Percentiles rank a stretch among this genome's conserved stretches.
Evolutionary conservation across 345 rosid species (phyloP).

Genomic region (Salix dunnii): DNA sequence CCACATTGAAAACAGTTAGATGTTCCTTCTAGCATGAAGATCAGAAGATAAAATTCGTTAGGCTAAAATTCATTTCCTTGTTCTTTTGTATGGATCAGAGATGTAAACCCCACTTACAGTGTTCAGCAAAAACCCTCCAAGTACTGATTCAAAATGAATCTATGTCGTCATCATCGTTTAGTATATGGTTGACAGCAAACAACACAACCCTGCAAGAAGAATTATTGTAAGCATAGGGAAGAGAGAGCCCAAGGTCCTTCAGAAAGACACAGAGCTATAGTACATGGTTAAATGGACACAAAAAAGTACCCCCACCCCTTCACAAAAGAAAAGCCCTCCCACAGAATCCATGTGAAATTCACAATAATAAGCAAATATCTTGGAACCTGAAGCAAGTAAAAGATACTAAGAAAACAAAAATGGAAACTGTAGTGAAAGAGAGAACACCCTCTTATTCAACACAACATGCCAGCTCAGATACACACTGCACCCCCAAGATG

Average conservation of each 20-base stretch:
- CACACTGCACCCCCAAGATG: not conserved
- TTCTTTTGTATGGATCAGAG: conserved; percentile 10
- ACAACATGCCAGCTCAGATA: not conserved
- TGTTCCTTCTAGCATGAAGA: not conserved
- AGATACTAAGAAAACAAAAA: not conserved
- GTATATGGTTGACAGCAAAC: conserved; percentile 31
- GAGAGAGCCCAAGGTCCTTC: not conserved
- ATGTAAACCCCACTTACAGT: conserved; percentile 10
- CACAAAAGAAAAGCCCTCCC: not conserved
- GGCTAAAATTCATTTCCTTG: conserved; percentile 5
- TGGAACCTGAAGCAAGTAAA: not conserved
- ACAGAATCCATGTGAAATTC: not conserved
- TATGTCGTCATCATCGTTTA: conserved; percentile 27
- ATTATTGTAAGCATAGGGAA: conserved; percentile 8
- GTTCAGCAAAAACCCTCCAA: conserved; percentile 4
- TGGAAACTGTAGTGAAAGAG: not conserved
- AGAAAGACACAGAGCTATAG: not conserved
- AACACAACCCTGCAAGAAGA: conserved; percentile 43
- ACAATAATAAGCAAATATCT: not conserved
- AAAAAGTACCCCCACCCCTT: not conserved
- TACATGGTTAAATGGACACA: not conserved
- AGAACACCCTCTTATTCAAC: not conserved
- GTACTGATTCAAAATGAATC: conserved; percentile 21
- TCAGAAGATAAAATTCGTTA: not conserved
- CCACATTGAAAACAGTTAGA: not conserved